Percentiles rank a stretch among this genome's conserved stretches.
Evolutionary conservation across 805 yeast species (phyloP).

Genomic region (Starmerella stellata): DNA sequence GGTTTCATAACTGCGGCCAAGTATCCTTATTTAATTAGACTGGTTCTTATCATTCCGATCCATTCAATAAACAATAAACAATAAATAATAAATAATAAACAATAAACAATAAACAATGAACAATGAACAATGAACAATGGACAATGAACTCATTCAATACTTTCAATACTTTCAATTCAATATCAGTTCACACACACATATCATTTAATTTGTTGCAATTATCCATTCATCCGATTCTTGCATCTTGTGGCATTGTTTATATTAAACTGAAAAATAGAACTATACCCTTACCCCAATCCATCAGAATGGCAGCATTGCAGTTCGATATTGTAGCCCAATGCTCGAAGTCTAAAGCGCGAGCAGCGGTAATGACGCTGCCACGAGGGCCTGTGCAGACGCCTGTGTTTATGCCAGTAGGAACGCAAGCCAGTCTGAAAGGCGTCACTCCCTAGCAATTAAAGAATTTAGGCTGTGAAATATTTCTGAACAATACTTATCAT

Average conservation of each 20-base stretch:
- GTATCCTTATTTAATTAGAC: neutral
- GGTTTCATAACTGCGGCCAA: constrained; percentile 4
- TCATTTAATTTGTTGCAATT: too few relatives aligned
- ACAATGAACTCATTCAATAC: too few relatives aligned
- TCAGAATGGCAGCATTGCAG: constrained; percentile 19
- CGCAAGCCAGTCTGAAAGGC: constrained; percentile 31
- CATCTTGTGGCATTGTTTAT: too few relatives aligned
- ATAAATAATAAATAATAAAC: too few relatives aligned
- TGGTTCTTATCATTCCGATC: neutral
- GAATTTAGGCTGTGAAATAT: constrained; percentile 27
- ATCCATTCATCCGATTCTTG: too few relatives aligned
- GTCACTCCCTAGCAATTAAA: constrained; percentile 28
- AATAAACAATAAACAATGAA: too few relatives aligned
- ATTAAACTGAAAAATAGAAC: too few relatives aligned
- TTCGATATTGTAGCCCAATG: constrained; percentile 28
- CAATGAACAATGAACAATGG: too few relatives aligned
- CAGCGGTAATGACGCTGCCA: constrained; percentile 27
- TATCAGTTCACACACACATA: neutral
- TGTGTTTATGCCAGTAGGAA: constrained; percentile 33
- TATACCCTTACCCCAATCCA: neutral
- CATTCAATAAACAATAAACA: too few relatives aligned
- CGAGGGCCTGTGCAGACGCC: constrained; percentile 30
- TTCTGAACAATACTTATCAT: constrained; percentile 30
- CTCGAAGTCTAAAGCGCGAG: constrained; percentile 29
- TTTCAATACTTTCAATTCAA: neutral